Conservation (phyloP, 768 basidiomycete species). For the Lactarius akahatsu region DNA sequence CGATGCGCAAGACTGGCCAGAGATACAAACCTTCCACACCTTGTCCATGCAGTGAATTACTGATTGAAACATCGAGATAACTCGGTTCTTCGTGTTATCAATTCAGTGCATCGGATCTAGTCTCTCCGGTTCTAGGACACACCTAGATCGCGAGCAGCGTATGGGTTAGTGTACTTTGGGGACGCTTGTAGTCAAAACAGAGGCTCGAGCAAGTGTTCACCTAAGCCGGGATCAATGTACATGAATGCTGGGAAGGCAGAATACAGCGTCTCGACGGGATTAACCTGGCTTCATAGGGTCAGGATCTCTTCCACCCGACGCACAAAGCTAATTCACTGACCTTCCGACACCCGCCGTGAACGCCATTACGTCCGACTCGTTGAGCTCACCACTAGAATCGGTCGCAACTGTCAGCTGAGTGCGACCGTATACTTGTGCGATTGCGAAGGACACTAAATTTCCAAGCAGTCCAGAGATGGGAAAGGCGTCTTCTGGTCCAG, state of each 20-base stretch:
- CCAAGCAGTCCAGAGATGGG: conserved; percentile 53
- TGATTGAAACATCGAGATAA: conserved; percentile 11
- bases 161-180: conserved; percentile 23
- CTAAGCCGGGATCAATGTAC: conserved; percentile 53
- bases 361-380: conserved; percentile 49
- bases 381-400: conserved; percentile 47
- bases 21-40: no score
- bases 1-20: no score
- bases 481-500: conserved; percentile 50
- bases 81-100: neutral
- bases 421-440: conserved; percentile 54
- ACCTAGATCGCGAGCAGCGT: conserved; percentile 30
- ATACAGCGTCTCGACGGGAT: conserved; percentile 55
- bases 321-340: conserved; percentile 39
- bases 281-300: conserved; percentile 33
- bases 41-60: neutral
- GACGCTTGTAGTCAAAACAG: conserved; percentile 29
- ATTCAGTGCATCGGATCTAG: no score
- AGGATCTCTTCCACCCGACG: neutral
- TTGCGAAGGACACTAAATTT: conserved; percentile 48
- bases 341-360: conserved; percentile 43
- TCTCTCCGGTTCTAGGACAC: no score
- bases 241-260: conserved; percentile 51
- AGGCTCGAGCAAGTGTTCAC: conserved; percentile 33
- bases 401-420: conserved; percentile 56